Conservation (phyloP, 768 basidiomycete genomes). For the Cystobasidium ongulense region DNA sequence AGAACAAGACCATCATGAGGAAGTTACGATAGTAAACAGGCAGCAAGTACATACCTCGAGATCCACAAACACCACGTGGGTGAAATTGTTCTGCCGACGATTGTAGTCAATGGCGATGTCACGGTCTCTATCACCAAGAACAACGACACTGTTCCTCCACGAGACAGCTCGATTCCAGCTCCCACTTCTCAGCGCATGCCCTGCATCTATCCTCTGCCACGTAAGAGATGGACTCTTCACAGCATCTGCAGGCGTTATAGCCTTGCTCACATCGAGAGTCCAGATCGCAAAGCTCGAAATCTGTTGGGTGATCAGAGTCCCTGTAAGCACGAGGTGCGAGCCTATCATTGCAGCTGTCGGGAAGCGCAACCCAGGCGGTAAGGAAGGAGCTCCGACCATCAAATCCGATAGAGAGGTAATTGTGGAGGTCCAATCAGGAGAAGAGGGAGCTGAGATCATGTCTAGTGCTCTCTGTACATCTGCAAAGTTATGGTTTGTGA, state of each 20-base stretch:
- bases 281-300: constrained; percentile 94
- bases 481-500: constrained; percentile 81
- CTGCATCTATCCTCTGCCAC: constrained; percentile 82
- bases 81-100: constrained; percentile 70
- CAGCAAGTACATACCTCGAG: constrained; percentile 27
- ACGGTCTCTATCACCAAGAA: constrained; percentile 77
- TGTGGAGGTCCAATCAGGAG: constrained; percentile 62
- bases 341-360: constrained; percentile 89
- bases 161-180: constrained; percentile 92
- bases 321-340: constrained; percentile 82
- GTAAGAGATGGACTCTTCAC: constrained; percentile 53
- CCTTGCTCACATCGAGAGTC: constrained; percentile 68
- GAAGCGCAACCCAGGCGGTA: constrained; percentile 91
- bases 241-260: constrained; percentile 40
- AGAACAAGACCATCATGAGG: constrained; percentile 81
- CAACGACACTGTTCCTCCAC: constrained; percentile 77
- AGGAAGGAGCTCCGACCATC: constrained; percentile 65
- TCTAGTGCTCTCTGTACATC: constrained; percentile 93
- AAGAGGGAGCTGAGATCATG: constrained; percentile 56
- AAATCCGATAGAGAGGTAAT: constrained; percentile 69
- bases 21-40: constrained; percentile 54
- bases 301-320: constrained; percentile 87
- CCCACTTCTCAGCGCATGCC: constrained; percentile 71
- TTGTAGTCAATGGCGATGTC: constrained; percentile 90
- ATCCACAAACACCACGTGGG: constrained; percentile 33